These are phyloP conservation scores for Geotrichum cucujoidarum DNA, from an alignment of 1,139 yeast species.

Conservation along the genomic window DNA sequence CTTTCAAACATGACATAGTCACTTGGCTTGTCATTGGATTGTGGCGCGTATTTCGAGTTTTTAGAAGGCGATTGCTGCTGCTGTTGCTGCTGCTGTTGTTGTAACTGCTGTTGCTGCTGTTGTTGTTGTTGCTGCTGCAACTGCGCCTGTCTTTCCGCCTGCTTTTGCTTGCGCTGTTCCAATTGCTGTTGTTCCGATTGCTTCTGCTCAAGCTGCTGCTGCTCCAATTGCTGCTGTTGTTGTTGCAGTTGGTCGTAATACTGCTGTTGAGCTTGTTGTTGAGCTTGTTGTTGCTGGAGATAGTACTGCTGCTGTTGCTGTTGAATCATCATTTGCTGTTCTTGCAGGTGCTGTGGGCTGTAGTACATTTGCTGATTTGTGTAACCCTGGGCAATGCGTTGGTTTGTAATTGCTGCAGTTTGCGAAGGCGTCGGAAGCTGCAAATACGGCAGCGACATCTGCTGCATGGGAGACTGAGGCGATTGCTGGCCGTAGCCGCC, in stretches of 20 bases:
- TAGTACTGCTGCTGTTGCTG: slow-evolving; percentile 20
- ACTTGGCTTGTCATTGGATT: slow-evolving; percentile 9
- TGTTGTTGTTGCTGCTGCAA: background rate
- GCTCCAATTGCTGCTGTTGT: slow-evolving; percentile 20
- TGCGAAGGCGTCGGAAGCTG: slow-evolving; percentile 30
- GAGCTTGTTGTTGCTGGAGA: slow-evolving; percentile 18
- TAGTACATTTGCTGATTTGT: slow-evolving; percentile 17
- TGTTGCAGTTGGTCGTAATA: slow-evolving; percentile 17
- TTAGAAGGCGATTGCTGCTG: slow-evolving; percentile 15
- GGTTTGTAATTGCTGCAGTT: slow-evolving; percentile 24
- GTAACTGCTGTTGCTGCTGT: slow-evolving; percentile 23
- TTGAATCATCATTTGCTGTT: slow-evolving; percentile 21
- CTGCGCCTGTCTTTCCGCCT: slow-evolving; percentile 8
- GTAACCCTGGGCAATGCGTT: slow-evolving; percentile 21
- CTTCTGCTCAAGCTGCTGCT: slow-evolving; percentile 20
- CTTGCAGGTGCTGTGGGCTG: slow-evolving; percentile 23
- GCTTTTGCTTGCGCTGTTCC: slow-evolving; percentile 15
- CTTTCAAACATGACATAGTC: slow-evolving; percentile 73
- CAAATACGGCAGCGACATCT: slow-evolving; percentile 13
- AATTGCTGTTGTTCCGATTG: slow-evolving; percentile 20
- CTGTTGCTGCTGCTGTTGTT: slow-evolving; percentile 15
- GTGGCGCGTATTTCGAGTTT: slow-evolving; percentile 8
- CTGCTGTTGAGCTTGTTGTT: slow-evolving; percentile 18
- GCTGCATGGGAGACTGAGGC: slow-evolving; percentile 5
- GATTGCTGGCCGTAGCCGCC: slow-evolving; percentile 11